Percentiles rank a stretch among this genome's conserved stretches.
These are phyloP conservation scores for Aristolochia californica DNA, from an alignment of 164 flowering plant species.

Conservation along the genomic window DNA sequence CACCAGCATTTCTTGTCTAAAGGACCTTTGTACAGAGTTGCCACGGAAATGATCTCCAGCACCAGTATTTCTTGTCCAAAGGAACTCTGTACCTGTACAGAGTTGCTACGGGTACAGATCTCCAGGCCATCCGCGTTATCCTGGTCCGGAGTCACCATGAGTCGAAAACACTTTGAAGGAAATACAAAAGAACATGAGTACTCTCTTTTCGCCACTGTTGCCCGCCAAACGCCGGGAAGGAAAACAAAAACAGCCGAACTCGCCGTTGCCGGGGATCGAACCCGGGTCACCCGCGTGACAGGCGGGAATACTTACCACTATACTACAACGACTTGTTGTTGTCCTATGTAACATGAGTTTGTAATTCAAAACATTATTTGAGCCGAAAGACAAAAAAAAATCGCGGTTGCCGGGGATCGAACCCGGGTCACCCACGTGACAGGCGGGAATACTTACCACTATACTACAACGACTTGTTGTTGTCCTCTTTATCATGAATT, in stretches of 20 bases:
- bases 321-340: constrained; percentile 19
- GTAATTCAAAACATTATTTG: no score
- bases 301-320: constrained; percentile 43
- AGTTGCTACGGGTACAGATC: no score
- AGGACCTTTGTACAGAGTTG: constrained; percentile 48
- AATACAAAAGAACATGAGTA: not conserved
- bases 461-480: constrained; percentile 18
- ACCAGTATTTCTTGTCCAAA: no score
- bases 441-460: constrained; percentile 46
- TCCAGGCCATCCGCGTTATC: constrained; percentile 41
- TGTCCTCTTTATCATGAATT: no score
- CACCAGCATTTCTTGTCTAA: constrained; percentile 99
- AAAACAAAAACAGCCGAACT: no score
- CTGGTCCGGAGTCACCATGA: not conserved
- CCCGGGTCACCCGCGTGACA: constrained; percentile 42
- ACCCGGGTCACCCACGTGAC: constrained; percentile 45
- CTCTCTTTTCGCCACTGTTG: not conserved
- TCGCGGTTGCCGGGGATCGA: constrained; percentile 40
- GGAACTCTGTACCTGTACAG: no score
- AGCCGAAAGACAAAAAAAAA: no score
- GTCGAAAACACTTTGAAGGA: not conserved
- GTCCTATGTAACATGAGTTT: no score
- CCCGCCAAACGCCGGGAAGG: constrained; percentile 2
- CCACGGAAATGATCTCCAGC: constrained; percentile 66
- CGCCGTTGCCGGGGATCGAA: constrained; percentile 43